Percentiles rank a stretch among this genome's conserved stretches.
Evolutionary conservation across 306 rosid species (phyloP).

Genomic region (Hippophae tibetana): DNA sequence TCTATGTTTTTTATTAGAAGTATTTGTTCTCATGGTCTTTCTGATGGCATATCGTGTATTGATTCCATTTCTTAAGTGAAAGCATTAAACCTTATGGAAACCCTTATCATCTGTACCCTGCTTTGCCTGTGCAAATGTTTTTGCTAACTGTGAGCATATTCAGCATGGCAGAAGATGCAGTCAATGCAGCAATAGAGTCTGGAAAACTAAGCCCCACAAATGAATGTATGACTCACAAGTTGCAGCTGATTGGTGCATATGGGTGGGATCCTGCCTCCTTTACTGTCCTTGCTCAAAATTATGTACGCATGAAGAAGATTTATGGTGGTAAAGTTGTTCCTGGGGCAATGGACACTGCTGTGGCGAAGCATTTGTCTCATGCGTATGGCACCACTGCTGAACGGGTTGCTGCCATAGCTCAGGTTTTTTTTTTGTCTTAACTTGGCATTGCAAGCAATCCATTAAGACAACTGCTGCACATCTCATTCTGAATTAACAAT

Average conservation of each 20-base stretch:
- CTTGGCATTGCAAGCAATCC: neutral
- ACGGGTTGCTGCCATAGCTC: slow-evolving; percentile 86
- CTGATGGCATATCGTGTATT: neutral
- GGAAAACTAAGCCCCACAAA: slow-evolving; percentile 67
- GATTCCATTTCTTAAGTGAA: neutral
- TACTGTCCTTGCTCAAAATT: slow-evolving; percentile 87
- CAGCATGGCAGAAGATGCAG: slow-evolving; percentile 99
- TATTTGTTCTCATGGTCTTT: slow-evolving; percentile 1
- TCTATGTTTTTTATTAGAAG: neutral
- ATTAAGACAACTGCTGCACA: too few relatives aligned
- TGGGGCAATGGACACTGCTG: slow-evolving; percentile 77
- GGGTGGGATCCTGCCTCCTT: slow-evolving; percentile 92
- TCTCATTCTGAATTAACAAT: neutral
- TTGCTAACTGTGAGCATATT: slow-evolving; percentile 25
- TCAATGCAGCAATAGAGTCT: slow-evolving; percentile 79
- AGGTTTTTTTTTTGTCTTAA: slow-evolving; percentile 45
- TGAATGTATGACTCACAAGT: slow-evolving; percentile 53
- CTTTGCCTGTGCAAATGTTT: slow-evolving; percentile 11
- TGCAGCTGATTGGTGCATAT: slow-evolving; percentile 73
- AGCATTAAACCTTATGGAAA: too few relatives aligned
- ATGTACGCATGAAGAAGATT: slow-evolving; percentile 74
- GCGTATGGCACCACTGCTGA: slow-evolving; percentile 86
- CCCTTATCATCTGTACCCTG: neutral
- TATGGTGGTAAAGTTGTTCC: slow-evolving; percentile 77
- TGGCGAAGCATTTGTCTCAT: slow-evolving; percentile 80